Evolutionary conservation across 2,329 filamentous ascomycete genomes (phyloP).

Genomic region (Plectosphaerella plurivora): DNA sequence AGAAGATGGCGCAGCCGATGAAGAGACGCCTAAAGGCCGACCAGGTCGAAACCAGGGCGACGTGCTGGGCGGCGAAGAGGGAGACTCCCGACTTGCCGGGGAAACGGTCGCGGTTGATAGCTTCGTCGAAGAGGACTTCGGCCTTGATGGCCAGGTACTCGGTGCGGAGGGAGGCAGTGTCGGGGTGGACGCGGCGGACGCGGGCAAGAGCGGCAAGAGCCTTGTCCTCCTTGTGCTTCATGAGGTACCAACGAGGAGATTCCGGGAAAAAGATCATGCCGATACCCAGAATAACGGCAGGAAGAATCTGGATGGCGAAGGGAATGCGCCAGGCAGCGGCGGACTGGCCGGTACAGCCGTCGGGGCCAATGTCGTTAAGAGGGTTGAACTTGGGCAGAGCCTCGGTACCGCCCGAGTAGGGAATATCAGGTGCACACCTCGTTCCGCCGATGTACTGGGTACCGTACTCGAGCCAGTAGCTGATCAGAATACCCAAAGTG

Average conservation of each 20-base stretch:
- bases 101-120: constrained; percentile 19
- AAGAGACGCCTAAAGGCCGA: constrained; percentile 34
- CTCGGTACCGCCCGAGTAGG: constrained; percentile 37
- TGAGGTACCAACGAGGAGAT: constrained; percentile 27
- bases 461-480: constrained; percentile 37
- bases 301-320: constrained; percentile 48
- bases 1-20: constrained; percentile 52
- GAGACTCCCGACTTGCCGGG: constrained; percentile 22
- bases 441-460: constrained; percentile 36
- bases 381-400: constrained; percentile 35
- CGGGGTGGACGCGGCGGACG: constrained; percentile 25
- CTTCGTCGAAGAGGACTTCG: constrained; percentile 28
- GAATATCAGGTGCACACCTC: constrained; percentile 39
- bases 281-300: constrained; percentile 47
- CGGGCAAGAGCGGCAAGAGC: constrained; percentile 23
- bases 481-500: constrained; percentile 35
- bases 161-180: constrained; percentile 20
- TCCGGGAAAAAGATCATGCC: constrained; percentile 50
- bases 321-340: constrained; percentile 40
- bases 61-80: constrained; percentile 25
- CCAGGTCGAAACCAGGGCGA: constrained; percentile 21
- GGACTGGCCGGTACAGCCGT: constrained; percentile 39
- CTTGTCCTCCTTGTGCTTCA: constrained; percentile 23
- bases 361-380: constrained; percentile 30
- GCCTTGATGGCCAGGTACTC: constrained; percentile 32